These are phyloP conservation scores for Heliamphora exappendiculata DNA, from an alignment of 148 eudicot species.

Conservation along the genomic window DNA sequence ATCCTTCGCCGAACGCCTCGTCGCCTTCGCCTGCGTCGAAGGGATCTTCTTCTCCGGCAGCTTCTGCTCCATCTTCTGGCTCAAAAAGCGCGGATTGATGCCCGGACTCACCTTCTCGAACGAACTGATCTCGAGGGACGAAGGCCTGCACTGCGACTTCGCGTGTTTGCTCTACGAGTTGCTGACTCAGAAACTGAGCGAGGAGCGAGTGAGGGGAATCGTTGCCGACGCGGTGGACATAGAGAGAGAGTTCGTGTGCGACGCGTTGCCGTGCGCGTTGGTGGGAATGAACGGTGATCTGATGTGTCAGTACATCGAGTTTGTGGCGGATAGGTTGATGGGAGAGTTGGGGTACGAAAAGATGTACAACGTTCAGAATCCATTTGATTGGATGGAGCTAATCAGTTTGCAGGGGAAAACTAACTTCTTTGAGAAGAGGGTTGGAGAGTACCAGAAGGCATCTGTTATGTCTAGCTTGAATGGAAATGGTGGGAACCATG, in stretches of 20 bases:
- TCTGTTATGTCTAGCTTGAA: constrained; percentile 25
- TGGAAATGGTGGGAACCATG: constrained; percentile 12
- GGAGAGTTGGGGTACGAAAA: constrained; percentile 10
- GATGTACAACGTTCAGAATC: constrained; percentile 11
- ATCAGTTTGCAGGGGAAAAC: constrained; percentile 22
- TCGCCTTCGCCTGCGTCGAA: constrained; percentile 21
- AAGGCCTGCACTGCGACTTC: constrained; percentile 19
- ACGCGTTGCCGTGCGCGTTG: constrained; percentile 21
- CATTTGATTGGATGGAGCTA: constrained; percentile 25
- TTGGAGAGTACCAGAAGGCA: constrained; percentile 29
- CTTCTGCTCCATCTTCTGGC: constrained; percentile 24
- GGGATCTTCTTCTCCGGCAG: constrained; percentile 25
- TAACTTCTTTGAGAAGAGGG: constrained; percentile 21
- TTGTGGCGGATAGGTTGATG: constrained; percentile 20
- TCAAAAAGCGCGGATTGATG: constrained; percentile 18
- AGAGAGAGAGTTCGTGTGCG: constrained; percentile 20
- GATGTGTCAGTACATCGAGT: constrained; percentile 16
- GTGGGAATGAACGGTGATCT: constrained; percentile 21
- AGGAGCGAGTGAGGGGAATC: constrained; percentile 17
- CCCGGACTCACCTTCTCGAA: constrained; percentile 17
- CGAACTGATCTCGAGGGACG: constrained; percentile 17
- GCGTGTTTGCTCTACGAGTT: constrained; percentile 18
- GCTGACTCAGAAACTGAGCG: constrained; percentile 14
- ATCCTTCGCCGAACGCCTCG: constrained; percentile 15
- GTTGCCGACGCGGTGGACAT: constrained; percentile 16